These are phyloP conservation scores for Phytophthora constricta DNA, from an alignment of 352 stramenopile genomes.

Conservation along the genomic window DNA sequence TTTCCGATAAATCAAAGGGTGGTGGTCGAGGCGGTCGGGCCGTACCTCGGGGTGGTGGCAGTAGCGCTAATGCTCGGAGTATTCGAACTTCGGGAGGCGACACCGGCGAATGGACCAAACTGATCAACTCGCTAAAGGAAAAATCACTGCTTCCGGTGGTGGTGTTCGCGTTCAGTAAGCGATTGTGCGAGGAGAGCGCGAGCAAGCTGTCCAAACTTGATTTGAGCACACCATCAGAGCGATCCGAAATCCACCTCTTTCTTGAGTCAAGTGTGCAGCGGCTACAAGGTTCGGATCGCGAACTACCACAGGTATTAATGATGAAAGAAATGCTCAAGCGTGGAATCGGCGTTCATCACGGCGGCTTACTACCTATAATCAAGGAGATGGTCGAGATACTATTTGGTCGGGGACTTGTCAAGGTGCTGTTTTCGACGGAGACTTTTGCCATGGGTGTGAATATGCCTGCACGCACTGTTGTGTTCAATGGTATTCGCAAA, in stretches of 20 bases:
- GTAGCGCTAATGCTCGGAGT: conserved; percentile 50
- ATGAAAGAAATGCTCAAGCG: conserved; percentile 97
- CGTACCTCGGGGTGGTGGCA: conserved; percentile 43
- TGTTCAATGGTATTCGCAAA: conserved; percentile 98
- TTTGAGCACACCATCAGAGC: conserved; percentile 71
- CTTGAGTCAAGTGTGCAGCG: conserved; percentile 78
- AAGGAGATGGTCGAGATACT: conserved; percentile 99
- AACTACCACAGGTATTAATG: conserved; percentile 97
- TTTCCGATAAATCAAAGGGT: conserved; percentile 59
- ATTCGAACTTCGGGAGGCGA: conserved; percentile 68
- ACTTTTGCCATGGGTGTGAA: conserved; percentile 99
- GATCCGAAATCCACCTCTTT: conserved; percentile 87
- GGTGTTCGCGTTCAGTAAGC: conserved; percentile 94
- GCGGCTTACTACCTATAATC: conserved; percentile 97
- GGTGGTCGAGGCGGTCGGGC: conserved; percentile 39
- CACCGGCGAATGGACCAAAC: conserved; percentile 89
- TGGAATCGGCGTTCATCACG: conserved; percentile 97
- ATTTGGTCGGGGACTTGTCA: conserved; percentile 97
- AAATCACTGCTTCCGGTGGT: conserved; percentile 95
- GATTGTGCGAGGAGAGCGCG: conserved; percentile 82
- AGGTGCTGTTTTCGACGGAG: conserved; percentile 99
- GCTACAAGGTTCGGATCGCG: conserved; percentile 94
- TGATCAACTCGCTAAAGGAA: conserved; percentile 88
- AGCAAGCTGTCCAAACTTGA: conserved; percentile 80
- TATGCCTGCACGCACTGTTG: conserved; percentile 97